phyloP scores from a whole-genome alignment of 2,329 filamentous ascomycete species.

The Cordyceps militaris region DNA sequence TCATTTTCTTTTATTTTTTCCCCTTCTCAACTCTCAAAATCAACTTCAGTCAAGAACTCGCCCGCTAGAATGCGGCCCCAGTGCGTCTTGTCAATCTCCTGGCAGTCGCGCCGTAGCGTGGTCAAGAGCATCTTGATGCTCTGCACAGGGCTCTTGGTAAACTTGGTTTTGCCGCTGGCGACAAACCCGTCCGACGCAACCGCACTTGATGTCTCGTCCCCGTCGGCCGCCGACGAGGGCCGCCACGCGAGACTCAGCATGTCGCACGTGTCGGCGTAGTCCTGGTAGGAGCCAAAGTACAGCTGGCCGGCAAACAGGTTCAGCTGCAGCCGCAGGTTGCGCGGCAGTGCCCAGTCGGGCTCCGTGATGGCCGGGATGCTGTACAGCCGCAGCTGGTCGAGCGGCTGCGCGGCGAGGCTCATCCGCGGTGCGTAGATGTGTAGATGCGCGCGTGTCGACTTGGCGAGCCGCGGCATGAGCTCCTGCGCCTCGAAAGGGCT shows the following conservation, averaged over 20 bases:
- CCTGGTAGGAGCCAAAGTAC: slow-evolving; percentile 46
- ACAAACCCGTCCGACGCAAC: slow-evolving; percentile 29
- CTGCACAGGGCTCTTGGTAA: slow-evolving; percentile 27
- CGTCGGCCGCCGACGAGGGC: slow-evolving; percentile 19
- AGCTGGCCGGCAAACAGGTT: slow-evolving; percentile 64
- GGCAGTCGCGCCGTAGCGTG: slow-evolving; percentile 30
- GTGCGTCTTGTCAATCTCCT: slow-evolving; percentile 35
- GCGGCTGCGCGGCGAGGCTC: not conserved
- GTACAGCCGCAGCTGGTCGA: not conserved
- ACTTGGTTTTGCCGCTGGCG: slow-evolving; percentile 6
- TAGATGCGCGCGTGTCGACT: slow-evolving; percentile 29
- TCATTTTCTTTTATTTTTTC: not conserved
- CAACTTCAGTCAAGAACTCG: slow-evolving; percentile 17
- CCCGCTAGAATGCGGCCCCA: slow-evolving; percentile 32
- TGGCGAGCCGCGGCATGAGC: slow-evolving; percentile 34
- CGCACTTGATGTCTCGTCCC: too few species aligned
- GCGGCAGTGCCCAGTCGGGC: not conserved
- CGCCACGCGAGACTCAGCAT: slow-evolving; percentile 42
- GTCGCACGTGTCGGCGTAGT: slow-evolving; percentile 48
- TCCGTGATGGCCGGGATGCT: not conserved
- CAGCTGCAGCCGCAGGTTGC: slow-evolving; percentile 26
- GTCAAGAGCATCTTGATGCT: slow-evolving; percentile 32
- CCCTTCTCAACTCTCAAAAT: slow-evolving; percentile 17
- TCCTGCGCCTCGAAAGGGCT: slow-evolving; percentile 54
- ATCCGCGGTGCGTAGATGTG: slow-evolving; percentile 36